These are phyloP conservation scores for Malus fusca DNA, from an alignment of 306 rosid genomes.

Conservation along the genomic window DNA sequence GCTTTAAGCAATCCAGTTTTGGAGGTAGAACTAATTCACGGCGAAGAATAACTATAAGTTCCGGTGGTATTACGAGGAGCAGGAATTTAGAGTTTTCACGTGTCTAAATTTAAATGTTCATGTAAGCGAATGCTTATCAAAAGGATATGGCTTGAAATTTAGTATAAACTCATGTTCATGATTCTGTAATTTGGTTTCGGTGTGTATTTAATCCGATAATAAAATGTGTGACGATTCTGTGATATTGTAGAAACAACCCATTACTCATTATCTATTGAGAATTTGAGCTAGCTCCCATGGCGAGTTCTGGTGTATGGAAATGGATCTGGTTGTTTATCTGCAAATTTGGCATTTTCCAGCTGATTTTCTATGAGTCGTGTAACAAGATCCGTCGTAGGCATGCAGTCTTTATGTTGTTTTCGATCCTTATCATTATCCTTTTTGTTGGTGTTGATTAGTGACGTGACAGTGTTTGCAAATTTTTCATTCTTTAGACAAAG, in stretches of 20 bases:
- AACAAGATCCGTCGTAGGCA: not conserved
- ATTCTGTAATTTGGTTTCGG: not conserved
- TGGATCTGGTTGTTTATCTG: not conserved
- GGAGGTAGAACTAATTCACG: too few species aligned
- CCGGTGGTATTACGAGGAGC: not conserved
- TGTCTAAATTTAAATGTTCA: not conserved
- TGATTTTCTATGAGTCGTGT: not conserved
- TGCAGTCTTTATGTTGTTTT: not conserved
- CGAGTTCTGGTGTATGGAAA: not conserved
- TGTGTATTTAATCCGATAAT: not conserved
- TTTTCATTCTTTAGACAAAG: conserved; percentile 39
- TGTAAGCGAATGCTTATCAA: not conserved
- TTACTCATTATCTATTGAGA: not conserved
- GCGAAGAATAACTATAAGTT: too few species aligned
- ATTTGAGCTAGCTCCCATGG: not conserved
- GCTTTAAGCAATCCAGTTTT: not conserved
- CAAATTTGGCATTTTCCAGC: not conserved
- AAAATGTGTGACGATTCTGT: not conserved
- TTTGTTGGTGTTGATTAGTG: too few species aligned
- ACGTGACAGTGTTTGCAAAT: not conserved
- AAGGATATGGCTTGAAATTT: not conserved
- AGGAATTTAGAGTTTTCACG: not conserved
- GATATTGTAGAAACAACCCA: not conserved
- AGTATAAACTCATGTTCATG: not conserved
- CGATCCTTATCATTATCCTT: too few species aligned